A percentile compares a stretch with the other conserved stretches of the same genome.
phyloP scores from a whole-genome alignment of 805 yeast genomes.

The Danielia reshetovae region DNA sequence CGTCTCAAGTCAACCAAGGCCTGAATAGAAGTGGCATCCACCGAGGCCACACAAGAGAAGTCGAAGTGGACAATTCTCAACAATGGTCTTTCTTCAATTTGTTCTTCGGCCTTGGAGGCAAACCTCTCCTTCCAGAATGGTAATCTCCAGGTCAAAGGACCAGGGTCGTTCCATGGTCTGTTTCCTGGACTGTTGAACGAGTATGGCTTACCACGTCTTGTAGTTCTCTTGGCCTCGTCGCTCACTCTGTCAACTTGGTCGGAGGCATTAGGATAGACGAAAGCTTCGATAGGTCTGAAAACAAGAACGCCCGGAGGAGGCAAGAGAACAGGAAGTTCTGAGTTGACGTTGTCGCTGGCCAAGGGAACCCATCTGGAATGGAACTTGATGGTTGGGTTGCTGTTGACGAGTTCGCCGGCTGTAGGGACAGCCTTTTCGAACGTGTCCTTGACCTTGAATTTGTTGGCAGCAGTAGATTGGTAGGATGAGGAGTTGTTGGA shows the following conservation, averaged over 20 bases:
- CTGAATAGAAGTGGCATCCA: conserved; percentile 80
- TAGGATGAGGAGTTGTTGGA: conserved; percentile 23
- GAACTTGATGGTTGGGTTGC: conserved; percentile 38
- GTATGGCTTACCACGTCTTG: conserved; percentile 57
- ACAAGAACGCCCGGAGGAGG: conserved; percentile 93
- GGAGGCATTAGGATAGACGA: conserved; percentile 78
- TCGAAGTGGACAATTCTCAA: conserved; percentile 75
- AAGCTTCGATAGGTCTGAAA: conserved; percentile 76
- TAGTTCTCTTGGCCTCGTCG: conserved; percentile 58
- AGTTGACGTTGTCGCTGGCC: conserved; percentile 47
- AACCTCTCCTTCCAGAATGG: conserved; percentile 24
- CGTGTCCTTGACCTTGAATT: conserved; percentile 16
- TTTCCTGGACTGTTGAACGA: conserved; percentile 42
- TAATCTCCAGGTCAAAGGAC: conserved; percentile 45
- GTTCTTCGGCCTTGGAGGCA: conserved; percentile 10
- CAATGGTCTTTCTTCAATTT: conserved; percentile 48
- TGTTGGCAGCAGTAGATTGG: conserved; percentile 20
- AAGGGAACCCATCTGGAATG: conserved; percentile 71
- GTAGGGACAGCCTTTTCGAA: conserved; percentile 15
- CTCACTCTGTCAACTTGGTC: conserved; percentile 64
- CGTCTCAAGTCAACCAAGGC: conserved; percentile 71
- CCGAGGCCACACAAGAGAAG: conserved; percentile 68
- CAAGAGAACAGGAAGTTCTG: conserved; percentile 53
- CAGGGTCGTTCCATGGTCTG: conserved; percentile 91
- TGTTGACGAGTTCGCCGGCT: conserved; percentile 20